Evolutionary conservation across 805 yeast genomes (phyloP).

Genomic region (Nakazawaea holstii): DNA sequence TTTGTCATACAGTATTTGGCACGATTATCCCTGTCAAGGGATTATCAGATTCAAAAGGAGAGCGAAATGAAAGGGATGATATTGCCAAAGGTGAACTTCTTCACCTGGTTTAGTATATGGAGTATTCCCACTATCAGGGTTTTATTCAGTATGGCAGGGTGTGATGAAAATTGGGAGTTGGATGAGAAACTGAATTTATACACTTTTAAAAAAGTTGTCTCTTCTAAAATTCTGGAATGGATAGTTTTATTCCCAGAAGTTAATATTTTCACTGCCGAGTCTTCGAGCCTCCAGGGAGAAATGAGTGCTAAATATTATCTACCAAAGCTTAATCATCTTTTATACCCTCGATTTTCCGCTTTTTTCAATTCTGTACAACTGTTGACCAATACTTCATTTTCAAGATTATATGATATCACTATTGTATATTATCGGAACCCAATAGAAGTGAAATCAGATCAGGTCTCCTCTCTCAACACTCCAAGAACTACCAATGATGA

Average conservation of each 20-base stretch:
- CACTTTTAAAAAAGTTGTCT: conserved; percentile 30
- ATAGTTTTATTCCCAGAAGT: conserved; percentile 82
- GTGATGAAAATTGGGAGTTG: conserved; percentile 70
- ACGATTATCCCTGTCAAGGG: conserved; percentile 15
- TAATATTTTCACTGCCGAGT: conserved; percentile 53
- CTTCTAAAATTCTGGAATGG: conserved; percentile 49
- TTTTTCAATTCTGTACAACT: conserved; percentile 45
- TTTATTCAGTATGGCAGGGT: conserved; percentile 39
- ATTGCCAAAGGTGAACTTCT: conserved; percentile 47
- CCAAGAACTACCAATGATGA: background rate
- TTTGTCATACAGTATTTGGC: conserved; percentile 43
- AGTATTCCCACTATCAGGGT: conserved; percentile 50
- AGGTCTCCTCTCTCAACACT: background rate
- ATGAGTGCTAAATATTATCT: conserved; percentile 52
- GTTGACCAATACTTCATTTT: conserved; percentile 32
- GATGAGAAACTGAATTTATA: conserved; percentile 30
- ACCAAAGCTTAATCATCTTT: conserved; percentile 52
- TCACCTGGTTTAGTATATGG: conserved; percentile 69
- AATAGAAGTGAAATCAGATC: background rate
- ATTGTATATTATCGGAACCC: conserved; percentile 32
- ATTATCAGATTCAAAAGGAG: conserved; percentile 2
- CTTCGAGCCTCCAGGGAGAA: conserved; percentile 43
- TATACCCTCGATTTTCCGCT: conserved; percentile 74
- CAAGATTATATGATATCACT: conserved; percentile 52
- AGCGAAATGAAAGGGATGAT: conserved; percentile 20